Evolutionary conservation across 352 stramenopile species (phyloP).

Genomic region (Globisporangium spiculum): DNA sequence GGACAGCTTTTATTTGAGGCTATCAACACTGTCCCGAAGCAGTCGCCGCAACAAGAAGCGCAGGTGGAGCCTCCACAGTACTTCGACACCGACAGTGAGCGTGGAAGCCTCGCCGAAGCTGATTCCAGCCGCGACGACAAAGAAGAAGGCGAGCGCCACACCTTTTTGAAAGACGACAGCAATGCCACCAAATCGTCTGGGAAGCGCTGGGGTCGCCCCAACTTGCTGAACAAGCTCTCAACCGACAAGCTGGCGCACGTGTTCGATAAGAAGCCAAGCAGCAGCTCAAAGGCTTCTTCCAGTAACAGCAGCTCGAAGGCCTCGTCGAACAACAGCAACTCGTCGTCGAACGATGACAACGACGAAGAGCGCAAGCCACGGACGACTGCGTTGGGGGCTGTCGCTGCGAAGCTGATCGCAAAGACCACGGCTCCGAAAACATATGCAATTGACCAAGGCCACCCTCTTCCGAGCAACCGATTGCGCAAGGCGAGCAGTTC

Average conservation of each 20-base stretch:
- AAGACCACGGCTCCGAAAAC: slow-evolving; percentile 8
- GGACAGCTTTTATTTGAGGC: slow-evolving; percentile 16
- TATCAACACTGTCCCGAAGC: slow-evolving; percentile 18
- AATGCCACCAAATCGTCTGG: neutral
- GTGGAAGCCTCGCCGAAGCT: slow-evolving; percentile 9
- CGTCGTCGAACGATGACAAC: slow-evolving; percentile 15
- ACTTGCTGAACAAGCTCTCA: slow-evolving; percentile 23
- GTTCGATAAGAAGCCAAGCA: slow-evolving; percentile 21
- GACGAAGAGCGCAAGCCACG: slow-evolving; percentile 10
- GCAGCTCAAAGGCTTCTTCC: slow-evolving; percentile 17
- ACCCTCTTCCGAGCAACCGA: slow-evolving; percentile 18
- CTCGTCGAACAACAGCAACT: slow-evolving; percentile 17
- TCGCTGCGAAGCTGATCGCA: slow-evolving; percentile 15
- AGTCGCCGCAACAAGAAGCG: neutral
- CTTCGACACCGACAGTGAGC: slow-evolving; percentile 22
- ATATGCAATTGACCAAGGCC: slow-evolving; percentile 12
- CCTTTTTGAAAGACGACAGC: slow-evolving; percentile 12
- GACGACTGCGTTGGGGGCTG: slow-evolving; percentile 11
- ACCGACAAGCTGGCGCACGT: slow-evolving; percentile 12
- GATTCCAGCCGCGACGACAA: neutral
- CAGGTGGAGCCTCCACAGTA: slow-evolving; percentile 14
- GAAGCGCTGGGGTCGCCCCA: slow-evolving; percentile 16
- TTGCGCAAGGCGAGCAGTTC: slow-evolving; percentile 20
- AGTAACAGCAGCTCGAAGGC: slow-evolving; percentile 11
- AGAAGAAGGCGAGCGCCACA: neutral